Conservation (phyloP, 139 green algal genomes). For the Picochlorum sp. region DNA sequence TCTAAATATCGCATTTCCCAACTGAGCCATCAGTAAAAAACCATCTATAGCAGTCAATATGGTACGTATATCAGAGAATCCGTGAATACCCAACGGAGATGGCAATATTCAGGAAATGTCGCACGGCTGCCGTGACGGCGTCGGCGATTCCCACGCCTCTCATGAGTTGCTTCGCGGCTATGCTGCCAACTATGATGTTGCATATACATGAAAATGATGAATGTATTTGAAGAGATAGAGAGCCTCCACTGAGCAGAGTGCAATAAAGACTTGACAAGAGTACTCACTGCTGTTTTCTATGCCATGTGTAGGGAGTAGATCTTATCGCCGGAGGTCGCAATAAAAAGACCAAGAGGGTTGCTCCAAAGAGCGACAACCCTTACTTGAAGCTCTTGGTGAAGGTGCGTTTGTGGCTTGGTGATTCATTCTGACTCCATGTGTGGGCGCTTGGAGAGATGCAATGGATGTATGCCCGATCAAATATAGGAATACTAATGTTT, state of each 20-base stretch:
- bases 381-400: slow-evolving; percentile 99
- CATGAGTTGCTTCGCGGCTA: neutral
- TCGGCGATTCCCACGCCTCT: neutral
- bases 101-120: neutral
- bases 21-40: too few relatives aligned
- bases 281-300: neutral
- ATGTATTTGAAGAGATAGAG: neutral
- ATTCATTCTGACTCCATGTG: neutral
- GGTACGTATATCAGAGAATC: too few relatives aligned
- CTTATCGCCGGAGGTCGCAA: slow-evolving; percentile 90
- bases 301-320: slow-evolving; percentile 86
- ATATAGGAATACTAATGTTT: too few relatives aligned
- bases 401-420: slow-evolving; percentile 41
- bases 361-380: slow-evolving; percentile 97
- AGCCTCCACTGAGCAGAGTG: neutral
- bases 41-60: too few relatives aligned
- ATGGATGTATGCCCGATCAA: too few relatives aligned
- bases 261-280: neutral
- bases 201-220: neutral
- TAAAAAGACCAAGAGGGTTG: slow-evolving; percentile 81
- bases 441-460: neutral
- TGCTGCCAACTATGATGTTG: neutral
- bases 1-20: too few relatives aligned
- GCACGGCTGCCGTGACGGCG: neutral
- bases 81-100: too few relatives aligned